Conservation (phyloP, 2,329 filamentous ascomycete genomes). For the Colletotrichum siamense region DNA sequence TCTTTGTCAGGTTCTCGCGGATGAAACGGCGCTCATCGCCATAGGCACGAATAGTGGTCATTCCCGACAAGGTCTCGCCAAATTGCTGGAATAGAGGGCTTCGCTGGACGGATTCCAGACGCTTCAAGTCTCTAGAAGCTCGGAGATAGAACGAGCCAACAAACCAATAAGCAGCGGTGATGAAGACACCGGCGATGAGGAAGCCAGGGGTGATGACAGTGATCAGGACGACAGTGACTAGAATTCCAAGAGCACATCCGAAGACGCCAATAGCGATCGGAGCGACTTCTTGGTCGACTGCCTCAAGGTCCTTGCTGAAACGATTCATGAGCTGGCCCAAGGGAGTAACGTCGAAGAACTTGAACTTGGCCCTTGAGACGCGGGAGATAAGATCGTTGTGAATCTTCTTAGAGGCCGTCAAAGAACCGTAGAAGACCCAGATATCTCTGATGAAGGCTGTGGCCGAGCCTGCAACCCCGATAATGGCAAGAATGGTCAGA, state of each 20-base stretch:
- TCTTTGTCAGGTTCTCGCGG: constrained; percentile 83
- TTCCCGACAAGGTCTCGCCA: constrained; percentile 91
- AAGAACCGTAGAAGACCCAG: constrained; percentile 90
- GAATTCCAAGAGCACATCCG: constrained; percentile 67
- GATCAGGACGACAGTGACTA: constrained; percentile 89
- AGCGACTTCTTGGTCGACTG: constrained; percentile 94
- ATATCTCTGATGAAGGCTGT: constrained; percentile 83
- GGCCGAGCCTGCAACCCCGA: constrained; percentile 79
- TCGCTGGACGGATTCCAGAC: constrained; percentile 90
- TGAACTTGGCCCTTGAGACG: constrained; percentile 90
- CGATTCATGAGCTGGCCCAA: constrained; percentile 97
- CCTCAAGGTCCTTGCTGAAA: constrained; percentile 96
- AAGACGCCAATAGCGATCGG: constrained; percentile 83
- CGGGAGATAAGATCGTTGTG: constrained; percentile 80
- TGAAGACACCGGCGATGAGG: constrained; percentile 84
- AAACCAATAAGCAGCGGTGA: constrained; percentile 80
- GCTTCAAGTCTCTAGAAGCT: constrained; percentile 93
- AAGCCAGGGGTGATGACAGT: constrained; percentile 90
- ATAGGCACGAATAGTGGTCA: constrained; percentile 96
- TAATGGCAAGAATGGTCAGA: constrained; percentile 78
- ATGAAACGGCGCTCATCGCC: constrained; percentile 94
- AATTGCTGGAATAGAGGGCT: constrained; percentile 98
- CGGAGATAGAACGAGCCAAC: constrained; percentile 89
- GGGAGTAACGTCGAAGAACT: constrained; percentile 96
- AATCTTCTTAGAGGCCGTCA: constrained; percentile 85